A percentile compares a stretch with the other conserved stretches of the same genome.
These are phyloP conservation scores for Neophaeococcomyces mojaviensis DNA, from an alignment of 2,329 filamentous ascomycete species.

Conservation along the genomic window DNA sequence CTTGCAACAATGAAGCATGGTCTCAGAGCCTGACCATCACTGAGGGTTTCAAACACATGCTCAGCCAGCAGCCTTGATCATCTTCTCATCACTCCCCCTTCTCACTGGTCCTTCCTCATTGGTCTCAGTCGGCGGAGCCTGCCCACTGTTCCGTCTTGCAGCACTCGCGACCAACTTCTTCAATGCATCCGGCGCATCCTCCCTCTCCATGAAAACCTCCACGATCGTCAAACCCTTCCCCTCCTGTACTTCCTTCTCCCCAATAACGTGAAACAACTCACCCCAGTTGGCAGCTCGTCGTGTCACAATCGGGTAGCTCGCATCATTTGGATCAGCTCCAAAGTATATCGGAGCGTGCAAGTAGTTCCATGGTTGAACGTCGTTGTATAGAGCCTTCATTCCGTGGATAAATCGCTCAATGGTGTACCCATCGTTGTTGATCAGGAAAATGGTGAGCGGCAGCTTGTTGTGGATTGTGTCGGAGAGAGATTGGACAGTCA, in stretches of 20 bases:
- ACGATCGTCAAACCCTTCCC: conserved; percentile 35
- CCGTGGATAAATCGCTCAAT: conserved; percentile 54
- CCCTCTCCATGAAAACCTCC: conserved; percentile 35
- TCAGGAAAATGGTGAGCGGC: conserved; percentile 43
- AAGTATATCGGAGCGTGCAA: conserved; percentile 35
- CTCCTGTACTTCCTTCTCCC: conserved; percentile 27
- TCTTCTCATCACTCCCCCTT: conserved; percentile 14
- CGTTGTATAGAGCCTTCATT: conserved; percentile 47
- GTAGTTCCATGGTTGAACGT: conserved; percentile 47
- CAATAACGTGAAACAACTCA: conserved; percentile 17
- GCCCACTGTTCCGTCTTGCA: conserved; percentile 18
- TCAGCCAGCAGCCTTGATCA: conserved; percentile 15
- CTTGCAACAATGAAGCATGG: too few relatives aligned
- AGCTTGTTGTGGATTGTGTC: conserved; percentile 53
- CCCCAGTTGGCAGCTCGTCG: conserved; percentile 19
- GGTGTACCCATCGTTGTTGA: conserved; percentile 55
- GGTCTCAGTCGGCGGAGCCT: conserved; percentile 5
- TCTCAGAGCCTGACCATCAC: too few relatives aligned
- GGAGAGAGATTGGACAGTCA: conserved; percentile 59
- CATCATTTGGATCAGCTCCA: conserved; percentile 19
- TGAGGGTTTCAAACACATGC: too few relatives aligned
- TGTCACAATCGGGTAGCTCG: conserved; percentile 20
- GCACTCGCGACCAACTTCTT: conserved; percentile 24
- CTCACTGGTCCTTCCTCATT: too few relatives aligned
- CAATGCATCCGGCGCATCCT: conserved; percentile 31